phyloP scores from a whole-genome alignment of 2,329 filamentous ascomycete genomes.

The Geosmithia putterillii region DNA sequence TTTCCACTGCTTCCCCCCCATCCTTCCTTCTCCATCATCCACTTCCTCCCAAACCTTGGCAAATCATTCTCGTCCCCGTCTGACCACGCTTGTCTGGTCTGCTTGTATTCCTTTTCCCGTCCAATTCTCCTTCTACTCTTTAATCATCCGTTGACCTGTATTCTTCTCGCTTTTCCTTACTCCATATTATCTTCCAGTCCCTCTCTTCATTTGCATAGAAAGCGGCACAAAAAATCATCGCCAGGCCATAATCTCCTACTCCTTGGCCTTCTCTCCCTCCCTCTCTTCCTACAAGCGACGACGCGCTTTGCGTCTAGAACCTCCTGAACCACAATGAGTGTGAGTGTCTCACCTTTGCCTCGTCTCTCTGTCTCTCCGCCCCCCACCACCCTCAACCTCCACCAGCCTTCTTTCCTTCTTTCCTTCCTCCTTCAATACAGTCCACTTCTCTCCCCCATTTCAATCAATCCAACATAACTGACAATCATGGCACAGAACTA shows the following conservation, averaged over 20 bases:
- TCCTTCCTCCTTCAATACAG: no score
- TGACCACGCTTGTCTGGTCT: neutral
- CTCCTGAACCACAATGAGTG: neutral
- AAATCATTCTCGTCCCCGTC: neutral
- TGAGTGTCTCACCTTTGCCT: no score
- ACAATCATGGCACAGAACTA: constrained; percentile 5
- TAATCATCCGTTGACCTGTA: neutral
- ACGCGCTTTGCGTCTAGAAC: neutral
- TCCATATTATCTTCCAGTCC: no score
- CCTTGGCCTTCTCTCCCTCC: neutral
- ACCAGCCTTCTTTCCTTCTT: no score
- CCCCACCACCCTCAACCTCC: no score
- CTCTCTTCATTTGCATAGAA: no score
- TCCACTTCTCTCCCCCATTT: no score
- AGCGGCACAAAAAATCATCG: neutral
- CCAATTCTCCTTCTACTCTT: neutral
- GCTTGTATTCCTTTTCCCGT: neutral
- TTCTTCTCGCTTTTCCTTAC: neutral
- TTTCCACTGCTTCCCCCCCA: neutral
- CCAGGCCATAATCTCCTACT: no score
- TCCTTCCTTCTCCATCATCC: neutral
- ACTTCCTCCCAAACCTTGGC: neutral
- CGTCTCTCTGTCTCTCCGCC: no score
- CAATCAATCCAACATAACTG: neutral
- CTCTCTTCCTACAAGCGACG: neutral